Evolutionary conservation across 2,329 filamentous ascomycete genomes (phyloP).

Genomic region (Apiospora malaysiana): DNA sequence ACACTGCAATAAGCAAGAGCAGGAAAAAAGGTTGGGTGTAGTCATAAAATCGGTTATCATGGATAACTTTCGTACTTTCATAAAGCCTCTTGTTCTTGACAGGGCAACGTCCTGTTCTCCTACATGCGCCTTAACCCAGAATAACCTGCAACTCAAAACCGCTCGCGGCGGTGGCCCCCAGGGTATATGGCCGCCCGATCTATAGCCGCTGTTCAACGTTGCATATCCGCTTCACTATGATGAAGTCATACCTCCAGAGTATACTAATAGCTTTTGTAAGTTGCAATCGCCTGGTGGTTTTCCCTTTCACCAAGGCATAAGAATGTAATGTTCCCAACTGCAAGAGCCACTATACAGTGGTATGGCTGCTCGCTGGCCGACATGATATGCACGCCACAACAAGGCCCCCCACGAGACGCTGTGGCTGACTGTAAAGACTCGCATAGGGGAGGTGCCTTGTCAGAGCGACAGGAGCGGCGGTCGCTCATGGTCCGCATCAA

Average conservation of each 20-base stretch:
- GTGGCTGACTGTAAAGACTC: not conserved
- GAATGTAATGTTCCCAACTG: conserved; percentile 3
- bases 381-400: not conserved
- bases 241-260: not conserved
- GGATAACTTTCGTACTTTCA: conserved; percentile 15
- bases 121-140: not conserved
- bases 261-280: not conserved
- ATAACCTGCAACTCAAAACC: not conserved
- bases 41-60: conserved; percentile 6
- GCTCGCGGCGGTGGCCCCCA: conserved; percentile 8
- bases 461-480: not conserved
- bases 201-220: conserved; percentile 12
- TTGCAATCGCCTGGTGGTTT: not conserved
- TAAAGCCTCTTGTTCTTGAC: conserved; percentile 12
- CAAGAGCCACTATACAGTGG: conserved; percentile 16
- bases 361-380: not conserved
- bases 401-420: not conserved
- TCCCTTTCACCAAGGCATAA: not conserved
- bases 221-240: conserved; percentile 6
- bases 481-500: conserved; percentile 2
- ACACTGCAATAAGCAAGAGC: conserved; percentile 4
- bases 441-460: not conserved
- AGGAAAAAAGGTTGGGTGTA: not conserved
- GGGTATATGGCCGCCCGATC: conserved; percentile 15
- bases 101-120: conserved; percentile 9